A percentile compares a stretch with the other conserved stretches of the same genome.
phyloP scores from a whole-genome alignment of 164 flowering plant genomes.

The Nymphaea colorata region DNA sequence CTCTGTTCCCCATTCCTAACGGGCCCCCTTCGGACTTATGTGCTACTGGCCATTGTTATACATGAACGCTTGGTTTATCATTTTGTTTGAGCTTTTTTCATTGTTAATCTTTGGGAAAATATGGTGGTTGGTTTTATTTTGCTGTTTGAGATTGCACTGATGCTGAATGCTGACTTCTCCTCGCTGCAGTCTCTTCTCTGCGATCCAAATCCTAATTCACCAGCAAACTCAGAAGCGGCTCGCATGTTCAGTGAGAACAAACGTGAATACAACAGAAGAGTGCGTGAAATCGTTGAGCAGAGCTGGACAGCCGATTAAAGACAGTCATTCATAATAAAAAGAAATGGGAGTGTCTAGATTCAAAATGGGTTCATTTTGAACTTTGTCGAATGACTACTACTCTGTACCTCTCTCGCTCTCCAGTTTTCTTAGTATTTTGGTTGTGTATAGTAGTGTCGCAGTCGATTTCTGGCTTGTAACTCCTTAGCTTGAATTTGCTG shows the following conservation, averaged over 20 bases:
- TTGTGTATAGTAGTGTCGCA: background rate
- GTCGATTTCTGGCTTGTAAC: background rate
- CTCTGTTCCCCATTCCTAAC: no score
- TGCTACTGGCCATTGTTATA: no score
- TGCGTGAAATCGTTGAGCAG: slow-evolving; percentile 84
- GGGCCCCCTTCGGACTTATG: no score
- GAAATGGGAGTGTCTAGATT: background rate
- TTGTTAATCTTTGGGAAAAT: no score
- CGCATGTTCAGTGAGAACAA: slow-evolving; percentile 84
- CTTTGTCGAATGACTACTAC: background rate
- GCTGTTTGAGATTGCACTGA: no score
- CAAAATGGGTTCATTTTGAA: background rate
- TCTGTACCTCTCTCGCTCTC: background rate
- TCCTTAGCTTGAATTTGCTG: background rate
- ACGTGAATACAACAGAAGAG: slow-evolving; percentile 75
- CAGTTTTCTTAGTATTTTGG: no score
- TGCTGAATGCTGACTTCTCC: background rate
- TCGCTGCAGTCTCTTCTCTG: slow-evolving; percentile 66
- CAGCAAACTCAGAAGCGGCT: slow-evolving; percentile 91
- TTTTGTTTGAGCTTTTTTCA: no score
- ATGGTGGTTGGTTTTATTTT: no score
- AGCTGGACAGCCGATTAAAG: slow-evolving; percentile 88
- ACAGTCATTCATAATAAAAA: background rate
- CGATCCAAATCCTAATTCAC: slow-evolving; percentile 89
- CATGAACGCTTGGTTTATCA: no score